Base-by-base conservation (phyloP, 2,329 filamentous ascomycete genomes). In the Ophiostoma quercus region DNA sequence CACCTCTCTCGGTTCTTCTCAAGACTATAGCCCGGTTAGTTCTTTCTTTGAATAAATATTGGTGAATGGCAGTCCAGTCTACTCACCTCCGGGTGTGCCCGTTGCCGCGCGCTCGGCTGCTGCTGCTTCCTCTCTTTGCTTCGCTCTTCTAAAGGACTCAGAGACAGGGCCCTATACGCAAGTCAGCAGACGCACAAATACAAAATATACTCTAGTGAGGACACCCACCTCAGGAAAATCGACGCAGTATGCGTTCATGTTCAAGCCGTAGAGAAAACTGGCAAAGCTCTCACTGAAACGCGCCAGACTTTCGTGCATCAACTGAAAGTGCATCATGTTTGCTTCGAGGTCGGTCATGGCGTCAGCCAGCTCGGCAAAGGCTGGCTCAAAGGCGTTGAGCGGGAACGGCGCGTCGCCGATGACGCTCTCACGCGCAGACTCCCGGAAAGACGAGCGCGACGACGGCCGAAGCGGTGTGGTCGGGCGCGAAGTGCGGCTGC, bases 241-340 rank as follows among this genome's bases (percentile, higher is more conserved):
- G 41, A 98, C 94, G 78, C 94, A 98, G 78, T 98, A 99, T 1
- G 95, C 95, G 79, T 97, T 98, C 94, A 99, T 97, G 77, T 98
- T 98, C 78, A 99, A 79, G 1, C 95, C 95, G 76, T 98, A 99
- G 65, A 99, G 81, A 76, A 99, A 98, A 75, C 90, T 92, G 0
- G 93, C 93, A 79, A 99, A 99, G 77, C 91, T 96, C 83, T 99
- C 95, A 79, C 90, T 94, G 80, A 99, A 99, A 34, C 95, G 88
- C 32, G 92, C 88, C 74, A 99, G 80, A 76, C 92, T 96, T 82
- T 98, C 94, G 77, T 99, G 93, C 89, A 99, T 96, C 73, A 97
- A 82, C 79, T 98, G 94, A 74, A 99, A 88, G 78, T 97, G 93
- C 90, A 96, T 92, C 83, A 98, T 93, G 79, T 99, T 98, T 72